Evolutionary conservation across 139 green algal genomes (phyloP), one percentile per base, ranked within the genome.

Genomic region (Trebouxia sp.): DNA sequence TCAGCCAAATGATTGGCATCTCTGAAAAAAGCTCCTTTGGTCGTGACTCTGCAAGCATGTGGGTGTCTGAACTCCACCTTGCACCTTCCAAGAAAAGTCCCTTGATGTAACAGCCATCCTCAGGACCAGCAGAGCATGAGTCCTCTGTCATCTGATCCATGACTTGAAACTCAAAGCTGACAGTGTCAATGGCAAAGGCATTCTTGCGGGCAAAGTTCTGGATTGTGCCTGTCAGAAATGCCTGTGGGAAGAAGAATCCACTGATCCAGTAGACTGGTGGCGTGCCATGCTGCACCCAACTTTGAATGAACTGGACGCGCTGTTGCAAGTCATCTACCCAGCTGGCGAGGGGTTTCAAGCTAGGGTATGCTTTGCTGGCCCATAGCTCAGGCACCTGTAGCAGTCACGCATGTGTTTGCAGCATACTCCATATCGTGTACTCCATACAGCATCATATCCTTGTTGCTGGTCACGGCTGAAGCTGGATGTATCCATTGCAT

Each of bases 201-300:
- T 94, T 76, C 83, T 94, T 93, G 55, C 93, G 88, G 6, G 93
- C 93, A 76, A 87, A 96, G 88, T 96, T 97, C 80, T 97, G 93
- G 35, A 97, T 85, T 58, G 89, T 95, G 65, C 92, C 93, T 56
- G 93, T 97, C 15, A 97, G 79, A 85, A 97, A 97, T 14, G 92
- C 93, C 84, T 95, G 87, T 32, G 92, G 92, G 85, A 96, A 97
- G 91, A 96, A 96, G 86, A 97, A 97, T 24, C 93, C 93, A 39
- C 78, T 89, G 83, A 97, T 93, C 93, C 93, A 97, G 83, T 93
- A 96, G 28, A 92, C 84, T 6, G 84, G 22, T 9, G 92, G 89
- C 6, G 78, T 85, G 58, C 93, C 93, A 1, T 85, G 55, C 5
- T 83, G 43, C 30, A 93, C 90, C 93, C 93, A 97, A 38, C 43